Conservation (phyloP, 192 early-diverging fungal species). For the Piromyces sp. region DNA sequence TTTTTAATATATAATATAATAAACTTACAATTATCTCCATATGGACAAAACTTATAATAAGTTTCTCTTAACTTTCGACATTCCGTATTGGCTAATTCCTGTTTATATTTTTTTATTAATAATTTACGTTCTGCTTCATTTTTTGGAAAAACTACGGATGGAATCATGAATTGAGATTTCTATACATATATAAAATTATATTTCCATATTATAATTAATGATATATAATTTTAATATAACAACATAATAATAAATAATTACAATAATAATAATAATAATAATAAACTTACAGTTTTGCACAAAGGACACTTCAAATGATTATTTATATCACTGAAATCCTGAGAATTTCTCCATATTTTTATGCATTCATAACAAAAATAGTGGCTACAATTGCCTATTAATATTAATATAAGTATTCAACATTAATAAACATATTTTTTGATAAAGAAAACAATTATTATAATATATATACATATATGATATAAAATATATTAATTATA, state of each 20-base stretch:
- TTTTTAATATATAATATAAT: no score
- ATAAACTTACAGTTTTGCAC: background rate
- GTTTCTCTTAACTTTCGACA: background rate
- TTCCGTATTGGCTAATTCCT: background rate
- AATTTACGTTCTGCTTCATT: background rate
- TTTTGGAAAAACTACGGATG: background rate
- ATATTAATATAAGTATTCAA: no score
- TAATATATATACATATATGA: no score
- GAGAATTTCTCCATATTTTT: background rate
- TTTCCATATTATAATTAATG: no score
- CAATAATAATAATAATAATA: no score
- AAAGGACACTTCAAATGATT: background rate
- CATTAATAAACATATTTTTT: no score
- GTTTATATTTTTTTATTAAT: background rate
- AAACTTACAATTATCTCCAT: background rate
- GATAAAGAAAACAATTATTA: no score
- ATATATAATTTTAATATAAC: no score
- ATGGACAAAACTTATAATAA: background rate
- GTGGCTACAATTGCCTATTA: background rate
- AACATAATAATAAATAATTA: no score
- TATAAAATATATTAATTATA: background rate
- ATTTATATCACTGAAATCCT: background rate
- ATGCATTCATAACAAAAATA: background rate
- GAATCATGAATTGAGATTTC: background rate
- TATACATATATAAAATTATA: no score